Evolutionary conservation across 2,329 filamentous ascomycete genomes (phyloP).

Genomic region (Trichoderma lentiforme): DNA sequence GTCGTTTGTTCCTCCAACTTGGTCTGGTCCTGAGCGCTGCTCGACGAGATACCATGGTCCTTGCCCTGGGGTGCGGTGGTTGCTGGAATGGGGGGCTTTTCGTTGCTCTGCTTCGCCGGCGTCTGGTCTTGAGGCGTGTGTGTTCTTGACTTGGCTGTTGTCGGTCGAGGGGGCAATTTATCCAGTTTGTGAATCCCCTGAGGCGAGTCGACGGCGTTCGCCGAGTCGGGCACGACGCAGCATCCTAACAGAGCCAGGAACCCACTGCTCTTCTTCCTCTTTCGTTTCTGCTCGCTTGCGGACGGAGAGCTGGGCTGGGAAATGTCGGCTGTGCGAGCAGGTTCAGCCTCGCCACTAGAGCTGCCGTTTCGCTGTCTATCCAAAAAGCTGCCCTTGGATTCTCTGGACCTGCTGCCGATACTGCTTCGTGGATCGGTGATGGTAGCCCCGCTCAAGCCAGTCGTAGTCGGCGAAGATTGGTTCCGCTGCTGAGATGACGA

Average conservation of each 20-base stretch:
- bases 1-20: constrained; percentile 40
- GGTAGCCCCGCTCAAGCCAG: constrained; percentile 58
- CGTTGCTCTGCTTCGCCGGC: constrained; percentile 39
- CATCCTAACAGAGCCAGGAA: constrained; percentile 62
- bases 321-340: constrained; percentile 46
- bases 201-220: constrained; percentile 51
- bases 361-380: constrained; percentile 64
- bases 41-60: constrained; percentile 45
- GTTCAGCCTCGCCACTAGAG: constrained; percentile 53
- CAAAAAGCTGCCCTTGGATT: constrained; percentile 62
- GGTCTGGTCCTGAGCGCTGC: constrained; percentile 47
- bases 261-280: constrained; percentile 55
- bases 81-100: constrained; percentile 46
- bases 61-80: constrained; percentile 37
- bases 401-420: constrained; percentile 62
- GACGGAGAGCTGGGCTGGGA: constrained; percentile 52
- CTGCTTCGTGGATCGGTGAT: constrained; percentile 59
- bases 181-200: constrained; percentile 58
- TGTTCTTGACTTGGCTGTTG: constrained; percentile 53
- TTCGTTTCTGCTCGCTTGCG: constrained; percentile 49
- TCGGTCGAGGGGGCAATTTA: constrained; percentile 52
- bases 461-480: constrained; percentile 57
- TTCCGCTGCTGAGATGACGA: constrained; percentile 58
- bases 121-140: constrained; percentile 52
- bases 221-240: constrained; percentile 61